Base-by-base conservation (phyloP, 345 rosid genomes). In the Physaria fendleri region DNA sequence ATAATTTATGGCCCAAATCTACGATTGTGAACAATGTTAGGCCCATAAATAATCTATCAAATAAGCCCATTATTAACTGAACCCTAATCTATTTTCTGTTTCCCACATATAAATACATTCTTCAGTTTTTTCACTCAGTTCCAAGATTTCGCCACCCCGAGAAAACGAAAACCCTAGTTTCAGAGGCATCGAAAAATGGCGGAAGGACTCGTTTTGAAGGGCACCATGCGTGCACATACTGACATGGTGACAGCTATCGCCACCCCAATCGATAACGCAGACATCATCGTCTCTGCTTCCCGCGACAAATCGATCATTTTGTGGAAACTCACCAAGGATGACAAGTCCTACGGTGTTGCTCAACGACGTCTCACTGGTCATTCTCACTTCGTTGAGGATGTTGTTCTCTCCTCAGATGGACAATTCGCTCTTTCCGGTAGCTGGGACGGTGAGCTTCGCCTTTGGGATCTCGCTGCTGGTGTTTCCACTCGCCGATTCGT, bases 371-470 rank as follows among this genome's bases (percentile, higher is more conserved):
- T 93, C 51, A 90, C 96, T 23, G 99, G 99, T 15, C 99, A 93
- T 69, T 90, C 97, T 20, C 90, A 83, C 71, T 93, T 90, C 47
- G 96, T 90, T 2, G 78, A 93, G 75, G 99, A 93, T 28, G 99
- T 90, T 13, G 99, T 93, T 8, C 92, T 93, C 32, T 93, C 99
- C 8, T 92, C 93, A 13, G 98, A 92, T 38, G 85, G 96, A 12
- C 96, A 88, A 79, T 92, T 92, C 66, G 98, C 98, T 0, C 92
- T 92, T 32, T 92, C 98, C 22, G 95, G 98, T 5, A 82, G 96
- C 30, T 92, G 98, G 98, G 98, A 92, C 66, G 84, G 95, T 18
- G 98, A 92, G 84, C 96, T 92, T 18, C 96, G 98, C 5, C 95
- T 92, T 32, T 92, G 98, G 98, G 98, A 92, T 59, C 87, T 92